Conservation (phyloP, 2,329 filamentous ascomycete species). For the Ophiostoma himal-ulmi region DNA sequence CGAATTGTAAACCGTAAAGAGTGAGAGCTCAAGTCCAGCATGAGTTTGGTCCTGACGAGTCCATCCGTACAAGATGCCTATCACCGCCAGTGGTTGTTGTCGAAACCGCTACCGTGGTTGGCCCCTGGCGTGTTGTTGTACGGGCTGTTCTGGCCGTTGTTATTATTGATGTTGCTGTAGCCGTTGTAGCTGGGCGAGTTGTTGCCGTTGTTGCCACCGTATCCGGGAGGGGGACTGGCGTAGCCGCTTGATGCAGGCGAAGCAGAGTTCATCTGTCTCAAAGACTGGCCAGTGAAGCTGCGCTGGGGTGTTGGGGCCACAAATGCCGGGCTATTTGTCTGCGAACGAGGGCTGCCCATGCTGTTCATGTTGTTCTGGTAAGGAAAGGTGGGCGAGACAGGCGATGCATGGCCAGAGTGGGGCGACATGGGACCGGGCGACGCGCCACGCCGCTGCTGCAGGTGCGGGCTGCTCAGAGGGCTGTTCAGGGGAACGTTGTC, state of each 20-base stretch:
- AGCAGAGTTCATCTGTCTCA: background rate
- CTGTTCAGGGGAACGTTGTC: constrained; percentile 23
- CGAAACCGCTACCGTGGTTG: background rate
- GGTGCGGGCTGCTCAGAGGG: constrained; percentile 15
- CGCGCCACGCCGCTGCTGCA: constrained; percentile 7
- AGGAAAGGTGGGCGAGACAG: constrained; percentile 13
- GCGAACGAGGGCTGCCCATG: constrained; percentile 7
- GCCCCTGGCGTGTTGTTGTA: constrained; percentile 11
- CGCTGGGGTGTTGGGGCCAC: constrained; percentile 19
- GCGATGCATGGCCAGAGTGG: constrained; percentile 10
- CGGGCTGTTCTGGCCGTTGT: constrained; percentile 11
- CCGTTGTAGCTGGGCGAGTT: constrained; percentile 10
- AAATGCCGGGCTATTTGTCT: constrained; percentile 21
- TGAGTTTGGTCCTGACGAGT: background rate
- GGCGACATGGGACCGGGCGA: constrained; percentile 7
- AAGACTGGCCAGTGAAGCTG: constrained; percentile 22
- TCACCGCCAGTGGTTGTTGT: constrained; percentile 22
- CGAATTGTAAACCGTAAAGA: background rate
- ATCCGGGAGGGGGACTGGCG: background rate
- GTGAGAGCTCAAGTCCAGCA: constrained; percentile 18
- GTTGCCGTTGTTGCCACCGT: constrained; percentile 8
- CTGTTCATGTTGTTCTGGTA: background rate
- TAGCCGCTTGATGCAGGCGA: constrained; percentile 6
- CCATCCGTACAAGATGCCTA: background rate
- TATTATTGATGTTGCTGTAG: constrained; percentile 1